A percentile compares a stretch with the other conserved stretches of the same genome.
phyloP scores from a whole-genome alignment of 2,329 filamentous ascomycete genomes.

The Penicillium sp. region DNA sequence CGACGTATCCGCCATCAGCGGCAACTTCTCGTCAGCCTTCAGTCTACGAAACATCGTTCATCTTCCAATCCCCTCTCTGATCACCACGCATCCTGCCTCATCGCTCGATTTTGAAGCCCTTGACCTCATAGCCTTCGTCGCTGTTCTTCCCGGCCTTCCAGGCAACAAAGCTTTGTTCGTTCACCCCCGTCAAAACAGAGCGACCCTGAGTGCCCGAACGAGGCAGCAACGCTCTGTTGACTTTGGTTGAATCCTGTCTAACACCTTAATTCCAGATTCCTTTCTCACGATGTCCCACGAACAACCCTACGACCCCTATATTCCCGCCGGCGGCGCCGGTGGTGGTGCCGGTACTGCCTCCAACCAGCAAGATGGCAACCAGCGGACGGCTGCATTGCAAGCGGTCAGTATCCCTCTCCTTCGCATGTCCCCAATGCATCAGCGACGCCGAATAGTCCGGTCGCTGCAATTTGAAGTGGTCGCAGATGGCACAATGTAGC shows the following conservation, averaged over 20 bases:
- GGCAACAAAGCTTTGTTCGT: constrained; percentile 5
- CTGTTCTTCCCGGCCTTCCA: not conserved
- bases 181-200: constrained; percentile 15
- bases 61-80: constrained; percentile 4
- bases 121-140: not conserved
- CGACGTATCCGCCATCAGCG: constrained; percentile 18
- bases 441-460: not conserved
- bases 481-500: too few species aligned
- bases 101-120: not conserved
- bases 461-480: too few species aligned
- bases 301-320: constrained; percentile 81
- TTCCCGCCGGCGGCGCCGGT: constrained; percentile 59
- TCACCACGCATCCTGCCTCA: not conserved
- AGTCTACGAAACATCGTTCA: constrained; percentile 6
- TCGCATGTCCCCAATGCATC: constrained; percentile 10
- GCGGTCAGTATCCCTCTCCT: constrained; percentile 59
- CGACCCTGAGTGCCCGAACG: constrained; percentile 14
- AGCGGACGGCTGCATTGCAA: constrained; percentile 69
- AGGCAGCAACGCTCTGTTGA: constrained; percentile 7
- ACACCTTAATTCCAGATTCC: constrained; percentile 6
- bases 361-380: constrained; percentile 49
- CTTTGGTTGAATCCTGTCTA: constrained; percentile 12
- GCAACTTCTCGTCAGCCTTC: constrained; percentile 21
- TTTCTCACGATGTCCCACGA: constrained; percentile 47
- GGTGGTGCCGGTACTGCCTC: constrained; percentile 51